phyloP scores from a whole-genome alignment of 139 green algal genomes.

The Chlorella sp. region DNA sequence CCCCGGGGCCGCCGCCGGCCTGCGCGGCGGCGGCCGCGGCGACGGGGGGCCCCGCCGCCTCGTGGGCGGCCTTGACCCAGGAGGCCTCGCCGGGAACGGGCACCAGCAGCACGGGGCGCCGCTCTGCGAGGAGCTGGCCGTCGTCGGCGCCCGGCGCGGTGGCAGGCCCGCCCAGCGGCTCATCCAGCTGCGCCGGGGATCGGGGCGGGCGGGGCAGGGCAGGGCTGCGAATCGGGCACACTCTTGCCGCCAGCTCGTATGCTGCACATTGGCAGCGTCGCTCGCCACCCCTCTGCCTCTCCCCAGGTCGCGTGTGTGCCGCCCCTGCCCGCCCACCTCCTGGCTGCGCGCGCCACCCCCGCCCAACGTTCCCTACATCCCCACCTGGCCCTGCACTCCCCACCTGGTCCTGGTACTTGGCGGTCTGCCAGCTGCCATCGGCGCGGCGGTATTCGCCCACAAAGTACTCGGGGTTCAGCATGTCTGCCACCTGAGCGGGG shows the following conservation, averaged over 20 bases:
- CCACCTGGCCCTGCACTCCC: too few species aligned
- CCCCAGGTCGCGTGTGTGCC: too few species aligned
- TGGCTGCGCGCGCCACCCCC: too few species aligned
- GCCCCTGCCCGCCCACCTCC: too few species aligned
- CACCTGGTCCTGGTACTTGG: conserved; percentile 53
- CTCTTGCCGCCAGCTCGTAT: too few species aligned
- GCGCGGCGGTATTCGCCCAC: conserved; percentile 44
- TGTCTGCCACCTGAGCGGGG: conserved; percentile 65
- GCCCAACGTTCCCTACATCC: too few species aligned
- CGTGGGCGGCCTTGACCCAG: conserved; percentile 37
- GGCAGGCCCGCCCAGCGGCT: background rate
- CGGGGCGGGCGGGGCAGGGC: background rate
- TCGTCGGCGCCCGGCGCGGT: background rate
- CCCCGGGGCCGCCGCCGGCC: background rate
- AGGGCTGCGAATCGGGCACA: too few species aligned
- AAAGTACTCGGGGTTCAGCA: conserved; percentile 74
- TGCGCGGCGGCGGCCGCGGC: conserved; percentile 5
- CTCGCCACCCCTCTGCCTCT: too few species aligned
- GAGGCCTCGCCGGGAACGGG: conserved; percentile 42
- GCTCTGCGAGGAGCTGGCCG: conserved; percentile 26
- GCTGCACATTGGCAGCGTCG: too few species aligned
- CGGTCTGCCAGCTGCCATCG: conserved; percentile 41
- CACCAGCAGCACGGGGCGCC: conserved; percentile 28
- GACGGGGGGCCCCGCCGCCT: too few species aligned
- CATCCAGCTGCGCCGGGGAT: conserved; percentile 8